Evolutionary conservation across 2,329 filamentous ascomycete genomes (phyloP).

Genomic region (Dactylellina sp.): DNA sequence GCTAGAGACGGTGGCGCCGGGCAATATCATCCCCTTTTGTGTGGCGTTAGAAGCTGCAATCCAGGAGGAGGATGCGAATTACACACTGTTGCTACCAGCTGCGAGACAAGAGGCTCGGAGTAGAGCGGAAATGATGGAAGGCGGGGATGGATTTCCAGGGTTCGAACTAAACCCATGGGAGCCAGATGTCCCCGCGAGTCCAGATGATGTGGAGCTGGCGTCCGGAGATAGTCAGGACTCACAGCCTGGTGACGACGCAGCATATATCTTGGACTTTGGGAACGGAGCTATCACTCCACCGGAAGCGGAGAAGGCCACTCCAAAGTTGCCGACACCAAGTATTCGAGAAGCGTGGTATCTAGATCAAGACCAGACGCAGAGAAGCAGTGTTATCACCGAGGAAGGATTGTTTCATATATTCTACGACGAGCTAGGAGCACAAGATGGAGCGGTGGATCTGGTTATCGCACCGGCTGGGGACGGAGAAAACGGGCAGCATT

Average conservation of each 20-base stretch:
- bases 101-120: slow-evolving; percentile 4
- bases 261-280: slow-evolving; percentile 46
- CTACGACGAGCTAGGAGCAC: slow-evolving; percentile 38
- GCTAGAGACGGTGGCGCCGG: slow-evolving; percentile 38
- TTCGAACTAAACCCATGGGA: slow-evolving; percentile 40
- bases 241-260: slow-evolving; percentile 40
- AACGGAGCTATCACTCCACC: slow-evolving; percentile 21
- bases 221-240: slow-evolving; percentile 21
- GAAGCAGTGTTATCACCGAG: slow-evolving; percentile 50
- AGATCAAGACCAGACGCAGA: slow-evolving; percentile 52
- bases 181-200: slow-evolving; percentile 29
- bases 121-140: slow-evolving; percentile 30
- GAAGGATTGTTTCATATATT: slow-evolving; percentile 56
- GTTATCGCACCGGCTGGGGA: background rate
- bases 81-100: slow-evolving; percentile 30
- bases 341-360: slow-evolving; percentile 54
- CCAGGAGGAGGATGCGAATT: slow-evolving; percentile 49
- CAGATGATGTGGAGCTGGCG: slow-evolving; percentile 25
- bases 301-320: slow-evolving; percentile 34
- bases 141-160: slow-evolving; percentile 11
- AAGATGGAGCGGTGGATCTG: slow-evolving; percentile 11
- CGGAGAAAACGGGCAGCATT: slow-evolving; percentile 5
- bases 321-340: slow-evolving; percentile 32
- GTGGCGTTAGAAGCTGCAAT: slow-evolving; percentile 38
- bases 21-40: slow-evolving; percentile 56